Evolutionary conservation across 768 basidiomycete species (phyloP), one percentile per base, ranked within the genome.

Genomic region (Trametopsis cervina): DNA sequence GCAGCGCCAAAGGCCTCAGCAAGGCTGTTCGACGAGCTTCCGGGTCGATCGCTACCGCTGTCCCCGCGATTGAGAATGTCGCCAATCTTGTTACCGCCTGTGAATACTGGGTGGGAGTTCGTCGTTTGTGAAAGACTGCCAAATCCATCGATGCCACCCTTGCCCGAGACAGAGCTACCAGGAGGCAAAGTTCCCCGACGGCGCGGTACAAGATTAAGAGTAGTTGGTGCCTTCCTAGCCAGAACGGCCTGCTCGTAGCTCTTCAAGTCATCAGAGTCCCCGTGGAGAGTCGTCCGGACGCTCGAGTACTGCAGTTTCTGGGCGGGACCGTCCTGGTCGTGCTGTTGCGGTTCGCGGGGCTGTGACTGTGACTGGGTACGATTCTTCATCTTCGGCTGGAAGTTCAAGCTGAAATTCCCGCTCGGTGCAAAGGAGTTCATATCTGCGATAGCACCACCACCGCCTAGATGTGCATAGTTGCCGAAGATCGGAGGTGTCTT

Each of bases 181-280:
- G 26, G 39, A 9, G 41, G 52, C 49, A 46, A 18, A 23, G 47
- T 43, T 3, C 59, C 57, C 35, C 62, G 57, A 15, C 63, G 53
- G 22, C 69, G 70, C 40, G 77, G 74, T 11, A 73, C 70, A 22
- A 85, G 63, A 54, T 75, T 82, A 35, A 87, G 61, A 49, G 69
- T 74, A 48, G 76, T 73, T 1, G 81, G 76, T 18, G 83, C 71
- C 58, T 75, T 81, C 44, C 83, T 70, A 25, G 86, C 85, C 45
- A 86, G 63, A 13, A 89, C 80, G 3, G 87, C 87, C 36, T 83
- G 83, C 59, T 87, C 83, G 49, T 89, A 89, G 48, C 77, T 76
- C 50, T 74, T 68, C 52, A 89, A 54, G 55, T 89, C 86, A 12
- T 89, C 86, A 37, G 69, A 58, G 33, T 69, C 62, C 3, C 50